Evolutionary conservation across 2,329 filamentous ascomycete species (phyloP).

Genomic region (Neonectria magnoliae): DNA sequence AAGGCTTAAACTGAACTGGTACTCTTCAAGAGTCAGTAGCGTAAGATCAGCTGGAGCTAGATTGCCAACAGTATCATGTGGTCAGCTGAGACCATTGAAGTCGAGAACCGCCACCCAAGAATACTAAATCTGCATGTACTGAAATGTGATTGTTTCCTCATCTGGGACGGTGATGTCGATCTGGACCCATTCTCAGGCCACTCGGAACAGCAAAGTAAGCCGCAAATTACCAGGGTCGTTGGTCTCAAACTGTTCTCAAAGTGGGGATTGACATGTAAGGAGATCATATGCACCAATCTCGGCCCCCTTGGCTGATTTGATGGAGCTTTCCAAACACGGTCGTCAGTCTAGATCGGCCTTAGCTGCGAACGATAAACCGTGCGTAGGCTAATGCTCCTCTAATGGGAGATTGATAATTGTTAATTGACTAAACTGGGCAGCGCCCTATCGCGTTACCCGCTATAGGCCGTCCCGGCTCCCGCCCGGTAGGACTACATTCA

Average conservation of each 20-base stretch:
- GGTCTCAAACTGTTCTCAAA: not conserved
- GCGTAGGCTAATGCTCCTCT: not conserved
- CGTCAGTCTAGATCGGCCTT: not conserved
- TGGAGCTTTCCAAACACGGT: not conserved
- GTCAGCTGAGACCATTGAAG: too few species aligned
- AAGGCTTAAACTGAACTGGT: too few species aligned
- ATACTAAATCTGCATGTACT: too few species aligned
- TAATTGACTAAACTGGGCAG: not conserved
- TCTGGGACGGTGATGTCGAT: too few species aligned
- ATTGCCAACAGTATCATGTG: too few species aligned
- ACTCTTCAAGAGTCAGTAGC: too few species aligned
- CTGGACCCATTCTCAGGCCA: too few species aligned
- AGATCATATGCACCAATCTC: not conserved
- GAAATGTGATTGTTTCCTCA: too few species aligned
- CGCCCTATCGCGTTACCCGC: not conserved
- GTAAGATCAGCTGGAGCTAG: too few species aligned
- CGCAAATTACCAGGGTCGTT: not conserved
- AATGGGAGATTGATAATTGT: not conserved
- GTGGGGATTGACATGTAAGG: not conserved
- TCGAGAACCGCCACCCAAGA: too few species aligned
- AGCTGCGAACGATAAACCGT: not conserved
- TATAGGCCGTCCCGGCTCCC: not conserved
- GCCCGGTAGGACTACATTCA: not conserved
- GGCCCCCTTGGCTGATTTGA: not conserved
- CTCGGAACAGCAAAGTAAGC: too few species aligned